These are phyloP conservation scores for Acanthamoeba rhysodes DNA, from an alignment of 208 protist genomes.

Conservation along the genomic window DNA sequence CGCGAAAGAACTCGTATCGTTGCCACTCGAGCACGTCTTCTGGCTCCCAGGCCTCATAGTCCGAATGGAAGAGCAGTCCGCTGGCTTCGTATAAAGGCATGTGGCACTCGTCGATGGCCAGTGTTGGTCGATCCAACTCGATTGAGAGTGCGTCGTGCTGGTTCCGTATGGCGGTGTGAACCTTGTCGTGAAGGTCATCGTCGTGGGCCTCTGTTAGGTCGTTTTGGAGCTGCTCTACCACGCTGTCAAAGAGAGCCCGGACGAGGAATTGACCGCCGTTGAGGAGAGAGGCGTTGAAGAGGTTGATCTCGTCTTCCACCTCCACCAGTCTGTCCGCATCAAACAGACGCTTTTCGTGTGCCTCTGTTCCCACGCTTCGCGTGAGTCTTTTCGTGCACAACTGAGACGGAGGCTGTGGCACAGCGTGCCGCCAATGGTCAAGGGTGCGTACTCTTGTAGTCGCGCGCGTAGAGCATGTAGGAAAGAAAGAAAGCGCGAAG, in stretches of 20 bases:
- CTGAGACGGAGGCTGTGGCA: no score
- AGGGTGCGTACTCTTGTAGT: constrained; percentile 17
- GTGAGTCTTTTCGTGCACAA: no score
- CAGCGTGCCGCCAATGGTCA: no score
- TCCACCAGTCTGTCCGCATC: constrained; percentile 3
- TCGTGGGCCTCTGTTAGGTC: not conserved
- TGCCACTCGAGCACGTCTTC: no score
- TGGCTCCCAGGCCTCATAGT: no score
- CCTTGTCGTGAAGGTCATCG: not conserved
- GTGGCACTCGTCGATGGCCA: no score
- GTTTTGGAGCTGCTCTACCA: constrained; percentile 17
- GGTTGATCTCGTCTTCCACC: constrained; percentile 28
- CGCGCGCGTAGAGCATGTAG: constrained; percentile 26
- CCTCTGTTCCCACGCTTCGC: no score
- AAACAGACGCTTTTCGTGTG: constrained; percentile 35
- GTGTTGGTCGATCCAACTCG: constrained; percentile 54
- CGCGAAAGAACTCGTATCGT: no score
- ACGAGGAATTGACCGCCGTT: constrained; percentile 56
- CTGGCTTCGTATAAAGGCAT: no score
- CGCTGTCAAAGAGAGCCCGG: not conserved
- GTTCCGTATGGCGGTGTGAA: not conserved
- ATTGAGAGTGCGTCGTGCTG: constrained; percentile 17
- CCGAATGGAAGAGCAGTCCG: no score
- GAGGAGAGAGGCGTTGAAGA: constrained; percentile 72
- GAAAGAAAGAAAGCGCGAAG: constrained; percentile 16